Base-by-base conservation (phyloP, 257 asterid genomes). In the Eustoma russellianum region DNA sequence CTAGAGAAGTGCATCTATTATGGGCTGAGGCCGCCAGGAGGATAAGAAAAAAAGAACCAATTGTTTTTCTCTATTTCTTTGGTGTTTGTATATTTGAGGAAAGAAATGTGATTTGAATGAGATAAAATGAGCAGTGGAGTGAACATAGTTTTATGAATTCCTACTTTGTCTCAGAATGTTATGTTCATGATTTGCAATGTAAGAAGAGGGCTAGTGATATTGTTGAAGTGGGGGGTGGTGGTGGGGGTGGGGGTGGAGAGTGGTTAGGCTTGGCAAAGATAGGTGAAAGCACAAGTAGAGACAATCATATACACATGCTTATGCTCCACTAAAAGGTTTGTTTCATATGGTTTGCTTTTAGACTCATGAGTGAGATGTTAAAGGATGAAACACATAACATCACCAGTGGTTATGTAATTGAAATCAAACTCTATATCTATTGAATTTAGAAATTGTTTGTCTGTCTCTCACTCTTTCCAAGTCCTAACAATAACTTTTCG, bases 11-110 rank as follows among this genome's bases (percentile, higher is more conserved):
- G 83, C 85, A 81, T 72, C 59, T 51, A 43, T 52, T 68, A 55
- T 68, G 77, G 46, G 71, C 62, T 43, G 74, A 41, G 46, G 72
- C 76, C 64, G 89, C 84, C 82, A 75, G 85, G 64, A 51, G 66
- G 59, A 53, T 63, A 13, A 18, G 17, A 24, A 38, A 50, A 48
- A 19, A 16, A 19, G 48, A 33, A 6, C 14, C 35, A n/a, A n/a
- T n/a, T n/a, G n/a, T n/a, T n/a, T n/a, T n/a, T n/a, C n/a, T 43
- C n/a, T 41, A 7, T 13, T 17, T 17, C 10, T 50, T 9, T 24
- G 12, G 13, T 35, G 17, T 7, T 8, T n/a, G 18, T 2, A 19
- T 33, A 38, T 14, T 16, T n/a, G 46, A 9, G 17, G 19, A 46
- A 9, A 18, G 15, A 9, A 48, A 34, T 24, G 15, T 2, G 30